These are phyloP conservation scores for Verbena officinalis DNA, from an alignment of 257 asterid species.

Conservation along the genomic window DNA sequence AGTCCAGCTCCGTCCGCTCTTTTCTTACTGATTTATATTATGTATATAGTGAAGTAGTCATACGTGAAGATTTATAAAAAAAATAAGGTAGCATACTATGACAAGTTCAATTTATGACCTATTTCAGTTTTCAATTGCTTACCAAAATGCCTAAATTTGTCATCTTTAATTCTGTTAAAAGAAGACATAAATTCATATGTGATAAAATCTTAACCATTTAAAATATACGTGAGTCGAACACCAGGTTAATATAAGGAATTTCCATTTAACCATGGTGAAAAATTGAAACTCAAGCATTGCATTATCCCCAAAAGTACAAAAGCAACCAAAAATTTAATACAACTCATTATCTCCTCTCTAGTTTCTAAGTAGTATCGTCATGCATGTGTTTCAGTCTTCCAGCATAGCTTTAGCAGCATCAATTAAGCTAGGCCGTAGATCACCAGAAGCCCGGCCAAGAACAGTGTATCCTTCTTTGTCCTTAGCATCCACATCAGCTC, in stretches of 20 bases:
- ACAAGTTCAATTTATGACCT: too few species aligned
- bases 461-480: slow-evolving; percentile 95
- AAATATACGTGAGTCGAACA: too few species aligned
- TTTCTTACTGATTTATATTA: too few species aligned
- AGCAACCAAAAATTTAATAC: slow-evolving; percentile 18
- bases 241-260: background rate
- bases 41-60: too few species aligned
- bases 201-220: too few species aligned
- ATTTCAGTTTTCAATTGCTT: too few species aligned
- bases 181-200: too few species aligned
- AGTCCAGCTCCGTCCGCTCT: too few species aligned
- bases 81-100: too few species aligned
- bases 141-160: too few species aligned
- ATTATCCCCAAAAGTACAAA: slow-evolving; percentile 12
- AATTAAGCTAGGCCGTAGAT: slow-evolving; percentile 60
- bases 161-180: too few species aligned
- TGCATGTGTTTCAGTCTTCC: slow-evolving; percentile 54
- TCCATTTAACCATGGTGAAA: background rate
- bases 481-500: slow-evolving; percentile 81
- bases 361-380: slow-evolving; percentile 9
- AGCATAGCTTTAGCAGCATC: slow-evolving; percentile 94
- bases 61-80: too few species aligned
- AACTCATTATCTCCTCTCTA: background rate
- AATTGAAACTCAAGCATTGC: slow-evolving; percentile 2
- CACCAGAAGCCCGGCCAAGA: slow-evolving; percentile 80